A percentile compares a stretch with the other conserved stretches of the same genome.
phyloP scores from a whole-genome alignment of 169 alveolate species.

The Plasmodium gallinaceum region DNA sequence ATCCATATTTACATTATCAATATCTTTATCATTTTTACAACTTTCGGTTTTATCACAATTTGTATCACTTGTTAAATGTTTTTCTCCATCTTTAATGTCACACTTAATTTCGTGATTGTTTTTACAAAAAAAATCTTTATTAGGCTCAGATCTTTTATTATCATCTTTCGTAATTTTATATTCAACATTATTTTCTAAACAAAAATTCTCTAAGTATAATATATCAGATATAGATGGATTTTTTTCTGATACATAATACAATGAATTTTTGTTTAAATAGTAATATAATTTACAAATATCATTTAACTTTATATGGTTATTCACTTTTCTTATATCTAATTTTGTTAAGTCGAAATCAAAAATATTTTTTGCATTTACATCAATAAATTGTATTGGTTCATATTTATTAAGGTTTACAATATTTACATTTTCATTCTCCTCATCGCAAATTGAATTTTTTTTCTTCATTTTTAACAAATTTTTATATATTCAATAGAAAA shows the following conservation, averaged over 20 bases:
- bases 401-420: background rate
- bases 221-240: constrained; percentile 25
- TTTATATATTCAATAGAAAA: no score
- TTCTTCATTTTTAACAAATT: background rate
- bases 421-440: background rate
- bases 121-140: background rate
- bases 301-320: constrained; percentile 42
- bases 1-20: no score
- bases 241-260: constrained; percentile 18
- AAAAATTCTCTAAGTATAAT: background rate
- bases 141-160: background rate
- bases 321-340: constrained; percentile 46
- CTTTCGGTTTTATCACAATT: background rate
- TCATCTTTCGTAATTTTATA: background rate
- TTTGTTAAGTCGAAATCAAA: constrained; percentile 19
- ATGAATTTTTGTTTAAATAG: constrained; percentile 21
- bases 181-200: background rate
- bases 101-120: background rate
- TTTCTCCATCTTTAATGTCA: background rate
- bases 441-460: background rate
- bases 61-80: background rate
- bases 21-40: no score
- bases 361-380: constrained; percentile 26
- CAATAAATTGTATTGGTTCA: constrained; percentile 23
- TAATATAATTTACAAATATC: constrained; percentile 32